phyloP scores from a whole-genome alignment of 1,284 basidiomycete genomes.

The Rhodotorula sp. region DNA sequence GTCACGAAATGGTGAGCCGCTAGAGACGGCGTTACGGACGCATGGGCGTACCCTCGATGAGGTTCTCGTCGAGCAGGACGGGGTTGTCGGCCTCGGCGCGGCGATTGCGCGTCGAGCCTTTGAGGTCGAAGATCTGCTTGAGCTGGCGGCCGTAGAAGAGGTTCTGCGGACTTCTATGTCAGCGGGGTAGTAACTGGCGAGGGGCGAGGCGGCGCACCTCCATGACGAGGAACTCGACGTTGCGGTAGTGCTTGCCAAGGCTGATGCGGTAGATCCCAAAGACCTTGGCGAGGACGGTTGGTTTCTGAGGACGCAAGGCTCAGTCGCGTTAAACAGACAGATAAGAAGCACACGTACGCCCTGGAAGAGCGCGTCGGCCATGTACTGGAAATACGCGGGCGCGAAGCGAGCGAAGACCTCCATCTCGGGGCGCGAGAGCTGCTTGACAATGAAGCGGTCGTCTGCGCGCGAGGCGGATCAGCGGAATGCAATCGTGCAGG shows the following conservation, averaged over 20 bases:
- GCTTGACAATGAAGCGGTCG: slow-evolving; percentile 97
- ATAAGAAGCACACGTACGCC: slow-evolving; percentile 21
- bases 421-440: slow-evolving; percentile 86
- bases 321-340: too few species aligned
- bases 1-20: slow-evolving; percentile 7
- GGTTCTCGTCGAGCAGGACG: slow-evolving; percentile 83
- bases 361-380: slow-evolving; percentile 67
- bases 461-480: slow-evolving; percentile 59
- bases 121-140: slow-evolving; percentile 85
- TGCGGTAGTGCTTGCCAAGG: slow-evolving; percentile 77
- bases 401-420: slow-evolving; percentile 97
- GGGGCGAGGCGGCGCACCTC: slow-evolving; percentile 52
- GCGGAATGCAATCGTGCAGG: not conserved
- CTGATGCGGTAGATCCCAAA: slow-evolving; percentile 97
- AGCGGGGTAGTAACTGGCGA: too few species aligned
- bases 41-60: slow-evolving; percentile 41
- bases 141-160: slow-evolving; percentile 78
- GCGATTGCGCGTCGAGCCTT: slow-evolving; percentile 81
- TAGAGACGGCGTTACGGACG: slow-evolving; percentile 61
- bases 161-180: slow-evolving; percentile 56
- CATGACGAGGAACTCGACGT: slow-evolving; percentile 94
- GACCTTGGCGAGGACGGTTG: slow-evolving; percentile 92
- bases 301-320: slow-evolving; percentile 60
- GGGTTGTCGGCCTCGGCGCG: slow-evolving; percentile 90
- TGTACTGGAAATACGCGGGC: slow-evolving; percentile 96